Conservation (phyloP, 768 basidiomycete species). For the Suillus ampliporus region DNA sequence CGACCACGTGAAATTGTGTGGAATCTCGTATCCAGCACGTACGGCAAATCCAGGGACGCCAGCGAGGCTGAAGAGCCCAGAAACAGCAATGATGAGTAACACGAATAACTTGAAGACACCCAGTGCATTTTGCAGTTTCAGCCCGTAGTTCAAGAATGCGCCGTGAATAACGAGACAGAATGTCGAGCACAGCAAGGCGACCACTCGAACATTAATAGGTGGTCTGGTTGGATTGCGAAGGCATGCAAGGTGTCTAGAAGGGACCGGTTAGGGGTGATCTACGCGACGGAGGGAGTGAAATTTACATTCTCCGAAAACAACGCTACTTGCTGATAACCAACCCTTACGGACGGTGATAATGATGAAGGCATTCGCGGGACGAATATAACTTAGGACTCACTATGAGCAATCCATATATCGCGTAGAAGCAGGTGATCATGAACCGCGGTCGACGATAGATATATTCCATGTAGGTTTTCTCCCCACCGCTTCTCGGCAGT, state of each 20-base stretch:
- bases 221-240: constrained; percentile 49
- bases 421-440: constrained; percentile 62
- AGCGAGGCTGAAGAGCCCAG: constrained; percentile 57
- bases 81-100: constrained; percentile 54
- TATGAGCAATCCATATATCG: constrained; percentile 60
- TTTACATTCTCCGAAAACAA: constrained; percentile 78
- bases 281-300: neutral
- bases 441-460: constrained; percentile 69
- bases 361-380: neutral
- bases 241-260: constrained; percentile 62
- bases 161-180: constrained; percentile 65
- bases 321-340: constrained; percentile 59
- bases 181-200: constrained; percentile 60
- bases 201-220: constrained; percentile 54
- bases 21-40: constrained; percentile 53
- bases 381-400: constrained; percentile 41
- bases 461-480: constrained; percentile 78
- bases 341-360: constrained; percentile 45
- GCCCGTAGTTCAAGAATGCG: constrained; percentile 54
- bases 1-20: constrained; percentile 63
- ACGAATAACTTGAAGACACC: constrained; percentile 67
- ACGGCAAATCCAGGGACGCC: constrained; percentile 57
- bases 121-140: constrained; percentile 67
- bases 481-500: constrained; percentile 72
- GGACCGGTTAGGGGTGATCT: constrained; percentile 1